Evolutionary conservation across 1,284 basidiomycete genomes (phyloP).

Genomic region (Melampsora larici-populina): DNA sequence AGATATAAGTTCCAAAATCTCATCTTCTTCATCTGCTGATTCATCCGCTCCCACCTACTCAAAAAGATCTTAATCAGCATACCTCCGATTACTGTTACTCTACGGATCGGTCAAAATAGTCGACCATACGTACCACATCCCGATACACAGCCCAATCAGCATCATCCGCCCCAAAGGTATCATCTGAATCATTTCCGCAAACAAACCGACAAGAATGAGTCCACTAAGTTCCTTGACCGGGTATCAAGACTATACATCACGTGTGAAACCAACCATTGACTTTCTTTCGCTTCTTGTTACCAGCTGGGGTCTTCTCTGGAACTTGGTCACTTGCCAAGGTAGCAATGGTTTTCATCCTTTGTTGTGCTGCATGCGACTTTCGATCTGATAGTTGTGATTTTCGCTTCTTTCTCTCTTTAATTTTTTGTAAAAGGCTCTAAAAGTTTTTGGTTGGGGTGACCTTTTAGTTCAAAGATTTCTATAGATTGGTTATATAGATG

Average conservation of each 20-base stretch:
- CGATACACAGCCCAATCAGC: conserved; percentile 98
- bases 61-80: background rate
- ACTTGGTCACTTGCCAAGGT: conserved; percentile 67
- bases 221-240: background rate
- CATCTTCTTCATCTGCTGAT: conserved; percentile 96
- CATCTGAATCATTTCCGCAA: conserved; percentile 61
- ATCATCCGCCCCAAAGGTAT: conserved; percentile 90
- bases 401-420: conserved; percentile 77
- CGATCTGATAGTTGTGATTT: conserved; percentile 81
- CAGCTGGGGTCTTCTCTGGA: conserved; percentile 58
- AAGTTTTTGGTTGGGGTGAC: background rate
- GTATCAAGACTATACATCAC: background rate
- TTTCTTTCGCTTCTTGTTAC: conserved; percentile 61
- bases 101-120: conserved; percentile 8
- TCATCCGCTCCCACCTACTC: conserved; percentile 66
- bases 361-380: conserved; percentile 92
- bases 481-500: background rate
- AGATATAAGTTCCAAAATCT: conserved; percentile 66
- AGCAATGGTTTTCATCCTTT: conserved; percentile 95
- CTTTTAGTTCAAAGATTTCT: background rate
- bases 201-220: background rate
- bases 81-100: conserved; percentile 54
- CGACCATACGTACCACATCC: conserved; percentile 71
- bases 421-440: conserved; percentile 72
- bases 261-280: conserved; percentile 63